These are phyloP conservation scores for Podospora pseudocomata DNA, from an alignment of 495 filamentous ascomycete genomes.

Conservation along the genomic window DNA sequence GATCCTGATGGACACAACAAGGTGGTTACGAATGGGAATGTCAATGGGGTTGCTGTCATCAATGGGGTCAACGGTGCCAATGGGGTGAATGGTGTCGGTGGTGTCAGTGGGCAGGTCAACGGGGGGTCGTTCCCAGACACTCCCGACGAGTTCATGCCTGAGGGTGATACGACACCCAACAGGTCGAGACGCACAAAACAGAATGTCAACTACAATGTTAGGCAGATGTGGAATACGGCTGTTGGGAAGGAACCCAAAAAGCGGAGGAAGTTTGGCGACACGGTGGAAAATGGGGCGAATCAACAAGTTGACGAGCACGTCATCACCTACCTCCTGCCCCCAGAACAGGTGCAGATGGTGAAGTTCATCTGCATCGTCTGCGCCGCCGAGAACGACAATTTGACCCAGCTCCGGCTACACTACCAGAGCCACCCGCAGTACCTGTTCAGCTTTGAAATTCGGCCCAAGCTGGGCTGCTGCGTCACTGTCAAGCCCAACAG, in stretches of 20 bases:
- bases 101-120: slow-evolving; percentile 30
- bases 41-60: background rate
- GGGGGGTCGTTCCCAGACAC: slow-evolving; percentile 13
- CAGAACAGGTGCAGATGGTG: slow-evolving; percentile 41
- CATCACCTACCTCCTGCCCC: slow-evolving; percentile 44
- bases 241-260: slow-evolving; percentile 46
- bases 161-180: slow-evolving; percentile 38
- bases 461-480: slow-evolving; percentile 18
- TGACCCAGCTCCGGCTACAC: slow-evolving; percentile 45
- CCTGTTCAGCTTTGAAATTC: slow-evolving; percentile 41
- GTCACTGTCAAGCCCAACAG: slow-evolving; percentile 26
- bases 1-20: slow-evolving; percentile 29
- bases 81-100: slow-evolving; percentile 28
- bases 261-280: slow-evolving; percentile 33
- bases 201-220: slow-evolving; percentile 52
- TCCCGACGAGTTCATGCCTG: slow-evolving; percentile 18
- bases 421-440: slow-evolving; percentile 43
- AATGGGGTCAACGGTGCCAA: slow-evolving; percentile 22
- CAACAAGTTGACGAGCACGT: slow-evolving; percentile 31
- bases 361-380: slow-evolving; percentile 47
- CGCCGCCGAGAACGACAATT: slow-evolving; percentile 36
- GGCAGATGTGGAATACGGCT: slow-evolving; percentile 45
- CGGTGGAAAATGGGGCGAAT: slow-evolving; percentile 11
- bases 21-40: slow-evolving; percentile 30
- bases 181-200: slow-evolving; percentile 38